Percentiles rank a stretch among this genome's conserved stretches.
Conservation (phyloP, 2,329 filamentous ascomycete genomes). For the Aureobasidium pullulans region DNA sequence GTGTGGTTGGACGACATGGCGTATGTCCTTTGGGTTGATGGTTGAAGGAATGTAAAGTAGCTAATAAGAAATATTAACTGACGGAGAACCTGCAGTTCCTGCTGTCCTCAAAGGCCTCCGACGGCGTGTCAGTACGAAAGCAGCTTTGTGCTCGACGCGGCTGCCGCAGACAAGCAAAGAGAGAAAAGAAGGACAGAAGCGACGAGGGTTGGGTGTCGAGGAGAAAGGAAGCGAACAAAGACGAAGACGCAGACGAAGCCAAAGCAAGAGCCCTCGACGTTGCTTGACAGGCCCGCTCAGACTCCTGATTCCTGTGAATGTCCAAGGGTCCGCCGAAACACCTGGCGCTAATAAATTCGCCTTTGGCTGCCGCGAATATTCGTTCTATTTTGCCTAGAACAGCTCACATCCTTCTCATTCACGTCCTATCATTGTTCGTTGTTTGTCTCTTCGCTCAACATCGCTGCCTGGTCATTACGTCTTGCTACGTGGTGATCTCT, state of each 20-base stretch:
- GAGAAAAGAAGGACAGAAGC: constrained; percentile 4
- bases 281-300: constrained; percentile 4
- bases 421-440: too few species aligned
- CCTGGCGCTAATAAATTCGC: constrained; percentile 8
- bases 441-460: neutral
- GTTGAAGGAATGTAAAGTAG: constrained; percentile 10
- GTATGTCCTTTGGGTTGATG: neutral
- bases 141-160: constrained; percentile 5
- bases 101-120: constrained; percentile 72
- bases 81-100: constrained; percentile 67
- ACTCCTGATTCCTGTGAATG: constrained; percentile 7
- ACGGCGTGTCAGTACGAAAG: constrained; percentile 4
- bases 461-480: neutral
- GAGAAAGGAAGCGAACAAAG: constrained; percentile 8
- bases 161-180: constrained; percentile 4
- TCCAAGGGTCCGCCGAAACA: neutral
- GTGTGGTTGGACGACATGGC: constrained; percentile 37
- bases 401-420: neutral
- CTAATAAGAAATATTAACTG: constrained; percentile 19
- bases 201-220: neutral
- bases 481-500: neutral
- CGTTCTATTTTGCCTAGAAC: neutral
- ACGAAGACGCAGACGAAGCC: too few species aligned
- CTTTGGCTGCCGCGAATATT: neutral
- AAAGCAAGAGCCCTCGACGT: neutral